Evolutionary conservation across 306 rosid genomes (phyloP).

Genomic region (Prunus campanulata): DNA sequence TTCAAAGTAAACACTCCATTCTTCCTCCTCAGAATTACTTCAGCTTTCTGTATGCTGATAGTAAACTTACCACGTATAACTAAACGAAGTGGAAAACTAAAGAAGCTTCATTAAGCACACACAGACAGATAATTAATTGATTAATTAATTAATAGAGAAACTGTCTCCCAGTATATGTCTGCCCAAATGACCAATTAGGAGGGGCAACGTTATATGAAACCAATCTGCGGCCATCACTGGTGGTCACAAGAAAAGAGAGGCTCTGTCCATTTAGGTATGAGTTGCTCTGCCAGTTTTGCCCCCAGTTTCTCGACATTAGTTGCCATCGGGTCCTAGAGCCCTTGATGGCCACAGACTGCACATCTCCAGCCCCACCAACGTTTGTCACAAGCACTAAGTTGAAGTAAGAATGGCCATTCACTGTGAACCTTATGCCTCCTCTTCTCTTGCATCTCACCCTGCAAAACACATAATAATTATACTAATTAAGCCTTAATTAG

Average conservation of each 20-base stretch:
- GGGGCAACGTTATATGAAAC: constrained; percentile 67
- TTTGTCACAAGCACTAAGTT: constrained; percentile 73
- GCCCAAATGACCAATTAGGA: constrained; percentile 70
- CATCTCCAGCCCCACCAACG: constrained; percentile 90
- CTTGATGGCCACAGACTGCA: constrained; percentile 58
- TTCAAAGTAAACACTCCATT: neutral
- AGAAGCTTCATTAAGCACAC: constrained; percentile 7
- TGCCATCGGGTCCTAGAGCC: constrained; percentile 76
- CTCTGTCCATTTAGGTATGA: constrained; percentile 65
- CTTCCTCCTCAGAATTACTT: too few species aligned
- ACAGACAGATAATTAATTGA: neutral
- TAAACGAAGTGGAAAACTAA: neutral
- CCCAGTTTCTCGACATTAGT: constrained; percentile 82
- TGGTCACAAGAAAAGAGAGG: constrained; percentile 67
- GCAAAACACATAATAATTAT: neutral
- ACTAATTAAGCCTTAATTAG: too few species aligned
- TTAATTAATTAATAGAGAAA: constrained; percentile 37
- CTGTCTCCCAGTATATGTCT: constrained; percentile 70
- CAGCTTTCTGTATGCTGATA: too few species aligned
- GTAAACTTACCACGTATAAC: neutral
- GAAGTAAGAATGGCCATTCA: constrained; percentile 83
- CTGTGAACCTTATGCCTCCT: constrained; percentile 72
- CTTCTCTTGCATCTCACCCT: constrained; percentile 73
- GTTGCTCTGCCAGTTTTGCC: constrained; percentile 86
- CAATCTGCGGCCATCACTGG: constrained; percentile 54